Evolutionary conservation across 177 flowering plant species (phyloP).

Genomic region (Vitis hybrid): DNA sequence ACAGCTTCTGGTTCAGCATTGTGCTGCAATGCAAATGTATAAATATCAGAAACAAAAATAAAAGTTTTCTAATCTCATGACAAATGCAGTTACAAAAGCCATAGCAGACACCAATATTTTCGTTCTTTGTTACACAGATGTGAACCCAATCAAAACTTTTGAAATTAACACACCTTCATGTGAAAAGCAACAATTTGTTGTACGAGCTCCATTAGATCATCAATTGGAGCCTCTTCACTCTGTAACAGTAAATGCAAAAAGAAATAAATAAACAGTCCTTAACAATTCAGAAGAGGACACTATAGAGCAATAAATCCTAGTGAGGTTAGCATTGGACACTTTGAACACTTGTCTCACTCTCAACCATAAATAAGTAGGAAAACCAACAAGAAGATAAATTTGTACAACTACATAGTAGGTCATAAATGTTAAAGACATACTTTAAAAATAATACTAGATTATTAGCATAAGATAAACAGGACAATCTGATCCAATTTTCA

Average conservation of each 20-base stretch:
- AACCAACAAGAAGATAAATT: background rate
- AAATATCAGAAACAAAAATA: background rate
- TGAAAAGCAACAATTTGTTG: constrained; percentile 91
- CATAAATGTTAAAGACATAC: background rate
- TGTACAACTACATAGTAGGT: background rate
- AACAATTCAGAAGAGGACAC: background rate
- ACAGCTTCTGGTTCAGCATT: constrained; percentile 99
- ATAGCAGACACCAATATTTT: too few species aligned
- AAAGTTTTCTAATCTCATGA: background rate
- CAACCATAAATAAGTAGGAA: background rate
- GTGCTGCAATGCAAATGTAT: constrained; percentile 52
- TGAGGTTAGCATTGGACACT: background rate
- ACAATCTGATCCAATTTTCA: too few species aligned
- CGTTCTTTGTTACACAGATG: background rate
- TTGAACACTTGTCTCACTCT: background rate
- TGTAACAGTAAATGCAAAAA: constrained; percentile 23
- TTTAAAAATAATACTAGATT: too few species aligned
- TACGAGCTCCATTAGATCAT: constrained; percentile 87
- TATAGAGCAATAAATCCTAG: too few species aligned
- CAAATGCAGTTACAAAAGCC: background rate
- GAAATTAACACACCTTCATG: constrained; percentile 66
- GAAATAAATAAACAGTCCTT: background rate
- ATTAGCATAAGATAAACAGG: too few species aligned
- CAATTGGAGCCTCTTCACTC: constrained; percentile 68
- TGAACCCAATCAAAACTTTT: background rate